Evolutionary conservation across 192 early-diverging fungal genomes (phyloP).

Genomic region (Martensiomyces pterosporus): DNA sequence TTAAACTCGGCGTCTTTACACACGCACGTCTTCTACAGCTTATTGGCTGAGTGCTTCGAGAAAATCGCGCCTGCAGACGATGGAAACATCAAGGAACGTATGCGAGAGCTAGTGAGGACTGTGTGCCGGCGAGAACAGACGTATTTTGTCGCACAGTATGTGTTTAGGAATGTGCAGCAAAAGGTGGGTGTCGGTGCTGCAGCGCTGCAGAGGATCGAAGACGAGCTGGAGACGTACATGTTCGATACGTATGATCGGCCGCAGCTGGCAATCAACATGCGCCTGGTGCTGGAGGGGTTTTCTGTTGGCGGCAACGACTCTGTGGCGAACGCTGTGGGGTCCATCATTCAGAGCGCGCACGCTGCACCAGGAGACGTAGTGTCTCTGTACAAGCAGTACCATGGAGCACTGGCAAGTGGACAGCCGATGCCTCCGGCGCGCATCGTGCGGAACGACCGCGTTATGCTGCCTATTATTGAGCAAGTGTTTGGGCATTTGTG

Average conservation of each 20-base stretch:
- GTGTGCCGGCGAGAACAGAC: conserved; percentile 41
- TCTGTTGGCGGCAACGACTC: conserved; percentile 26
- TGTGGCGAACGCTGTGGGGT: conserved; percentile 26
- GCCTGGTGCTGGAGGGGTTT: conserved; percentile 26
- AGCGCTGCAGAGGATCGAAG: conserved; percentile 23
- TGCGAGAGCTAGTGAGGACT: conserved; percentile 53
- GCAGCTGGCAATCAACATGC: conserved; percentile 36
- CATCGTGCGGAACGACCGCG: conserved; percentile 26
- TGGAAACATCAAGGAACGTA: conserved; percentile 49
- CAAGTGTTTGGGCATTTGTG: conserved; percentile 44
- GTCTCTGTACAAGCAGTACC: conserved; percentile 31
- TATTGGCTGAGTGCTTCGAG: conserved; percentile 60
- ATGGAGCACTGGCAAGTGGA: conserved; percentile 11
- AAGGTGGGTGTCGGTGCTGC: conserved; percentile 19
- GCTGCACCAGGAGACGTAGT: conserved; percentile 39
- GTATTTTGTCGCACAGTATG: conserved; percentile 38
- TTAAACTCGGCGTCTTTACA: conserved; percentile 63
- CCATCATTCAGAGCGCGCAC: conserved; percentile 38
- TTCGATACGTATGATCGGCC: conserved; percentile 34
- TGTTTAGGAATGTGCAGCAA: conserved; percentile 19
- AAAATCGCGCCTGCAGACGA: conserved; percentile 57
- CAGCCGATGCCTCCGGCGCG: conserved; percentile 5
- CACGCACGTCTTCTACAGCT: conserved; percentile 60
- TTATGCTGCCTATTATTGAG: conserved; percentile 34
- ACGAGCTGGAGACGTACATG: conserved; percentile 42